A percentile compares a stretch with the other conserved stretches of the same genome.
Conservation (phyloP, 352 stramenopile species). For the Thraustotheca clavata region DNA sequence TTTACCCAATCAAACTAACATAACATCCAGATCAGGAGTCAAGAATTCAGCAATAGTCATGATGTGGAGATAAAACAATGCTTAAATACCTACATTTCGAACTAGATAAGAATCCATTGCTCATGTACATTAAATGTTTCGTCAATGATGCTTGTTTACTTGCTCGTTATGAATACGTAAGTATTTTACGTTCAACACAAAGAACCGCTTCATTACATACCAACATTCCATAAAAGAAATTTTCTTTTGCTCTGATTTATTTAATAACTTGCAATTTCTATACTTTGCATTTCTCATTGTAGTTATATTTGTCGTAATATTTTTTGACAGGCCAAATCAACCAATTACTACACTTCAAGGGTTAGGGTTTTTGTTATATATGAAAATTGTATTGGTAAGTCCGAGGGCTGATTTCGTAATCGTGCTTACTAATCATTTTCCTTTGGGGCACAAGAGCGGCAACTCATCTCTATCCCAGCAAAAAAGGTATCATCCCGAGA, state of each 20-base stretch:
- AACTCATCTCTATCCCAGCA: slow-evolving; percentile 4
- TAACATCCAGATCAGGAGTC: too few species aligned
- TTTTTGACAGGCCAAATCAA: not conserved
- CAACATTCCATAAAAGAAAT: too few species aligned
- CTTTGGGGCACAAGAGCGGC: slow-evolving; percentile 5
- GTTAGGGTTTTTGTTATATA: not conserved
- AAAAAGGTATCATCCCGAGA: slow-evolving; percentile 9
- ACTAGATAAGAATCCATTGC: too few species aligned
- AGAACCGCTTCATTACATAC: too few species aligned
- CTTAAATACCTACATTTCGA: too few species aligned
- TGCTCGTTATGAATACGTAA: too few species aligned
- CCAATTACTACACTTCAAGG: not conserved
- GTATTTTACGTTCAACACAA: too few species aligned
- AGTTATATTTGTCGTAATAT: not conserved
- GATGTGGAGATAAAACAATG: too few species aligned
- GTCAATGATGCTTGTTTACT: too few species aligned
- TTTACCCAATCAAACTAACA: too few species aligned
- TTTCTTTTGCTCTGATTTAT: not conserved
- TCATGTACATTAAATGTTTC: too few species aligned
- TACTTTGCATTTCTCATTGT: not conserved
- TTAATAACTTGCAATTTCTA: not conserved
- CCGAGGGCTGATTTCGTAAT: slow-evolving; percentile 18
- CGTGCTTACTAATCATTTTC: slow-evolving; percentile 22
- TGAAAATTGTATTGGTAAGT: not conserved
- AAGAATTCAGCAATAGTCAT: too few species aligned